These are phyloP conservation scores for Aspergillus cavernicola DNA, from an alignment of 495 filamentous ascomycete species.

Conservation along the genomic window DNA sequence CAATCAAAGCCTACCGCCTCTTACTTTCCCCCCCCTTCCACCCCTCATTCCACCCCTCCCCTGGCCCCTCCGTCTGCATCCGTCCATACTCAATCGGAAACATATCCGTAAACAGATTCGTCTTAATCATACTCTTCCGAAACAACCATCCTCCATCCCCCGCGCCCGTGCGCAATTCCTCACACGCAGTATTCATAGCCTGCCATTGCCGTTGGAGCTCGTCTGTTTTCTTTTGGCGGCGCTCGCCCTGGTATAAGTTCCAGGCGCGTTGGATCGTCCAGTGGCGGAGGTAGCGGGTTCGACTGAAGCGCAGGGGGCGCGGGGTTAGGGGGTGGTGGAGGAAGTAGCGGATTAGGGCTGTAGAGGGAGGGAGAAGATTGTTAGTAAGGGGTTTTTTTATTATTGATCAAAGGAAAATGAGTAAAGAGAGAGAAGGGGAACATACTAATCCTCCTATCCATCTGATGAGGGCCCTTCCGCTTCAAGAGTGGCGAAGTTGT, in stretches of 20 bases:
- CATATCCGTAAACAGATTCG: conserved; percentile 59
- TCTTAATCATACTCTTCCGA: conserved; percentile 80
- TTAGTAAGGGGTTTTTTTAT: too few relatives aligned
- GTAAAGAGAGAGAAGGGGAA: conserved; percentile 4
- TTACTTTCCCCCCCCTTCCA: conserved; percentile 39
- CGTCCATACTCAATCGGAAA: conserved; percentile 88
- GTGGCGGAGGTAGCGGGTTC: conserved; percentile 85
- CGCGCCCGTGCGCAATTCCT: conserved; percentile 69
- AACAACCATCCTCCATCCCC: conserved; percentile 78
- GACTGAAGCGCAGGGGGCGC: conserved; percentile 78
- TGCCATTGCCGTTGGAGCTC: conserved; percentile 73
- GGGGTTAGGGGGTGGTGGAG: conserved; percentile 63
- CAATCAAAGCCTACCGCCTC: conserved; percentile 11
- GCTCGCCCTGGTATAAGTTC: conserved; percentile 65
- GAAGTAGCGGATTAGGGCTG: conserved; percentile 61
- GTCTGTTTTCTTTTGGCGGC: conserved; percentile 53
- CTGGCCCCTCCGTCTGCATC: conserved; percentile 74
- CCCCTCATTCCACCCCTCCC: conserved; percentile 73
- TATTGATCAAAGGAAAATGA: background rate
- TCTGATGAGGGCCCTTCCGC: conserved; percentile 32
- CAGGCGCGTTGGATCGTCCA: conserved; percentile 99
- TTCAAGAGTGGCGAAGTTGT: conserved; percentile 38
- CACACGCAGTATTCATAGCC: conserved; percentile 73
- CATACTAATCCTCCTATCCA: conserved; percentile 46
- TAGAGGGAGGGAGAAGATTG: too few relatives aligned